Base-by-base conservation (phyloP, 2,329 filamentous ascomycete genomes). In the Mycosphaerelloides madeirae region DNA sequence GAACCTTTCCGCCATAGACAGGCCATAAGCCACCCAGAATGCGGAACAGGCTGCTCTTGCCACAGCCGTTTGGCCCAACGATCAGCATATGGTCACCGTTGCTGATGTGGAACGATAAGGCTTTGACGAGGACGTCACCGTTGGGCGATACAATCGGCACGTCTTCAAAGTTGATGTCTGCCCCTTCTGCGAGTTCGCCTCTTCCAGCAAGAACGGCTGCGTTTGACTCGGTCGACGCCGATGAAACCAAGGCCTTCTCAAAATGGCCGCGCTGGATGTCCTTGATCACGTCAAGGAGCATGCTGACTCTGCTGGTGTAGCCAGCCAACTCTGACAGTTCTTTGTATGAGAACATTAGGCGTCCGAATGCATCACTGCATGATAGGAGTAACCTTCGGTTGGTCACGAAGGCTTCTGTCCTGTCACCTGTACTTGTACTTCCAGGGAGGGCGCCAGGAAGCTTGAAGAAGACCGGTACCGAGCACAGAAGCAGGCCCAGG, bases 101-200 rank as follows among this genome's bases (percentile, higher is more conserved):
- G 44, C 82, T 79, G 51, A 98, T 87, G 20, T 82, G 81, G 70
- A 98, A 98, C 29, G 87, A 93, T 3, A 98, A 76, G 15, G 84
- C 83, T 48, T 80, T 83, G 42, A 97, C 83, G 3, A 98, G 78
- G 11, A 98, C 85, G 59, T 97, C 93, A 38, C 93, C 93, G 61
- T 96, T 97, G 4, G 93, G 93, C 1, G 89, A 95, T 55, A 98
- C 90, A 59, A 98, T 97, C 18, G 93, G 93, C 0, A 98, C 90
- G 55, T 93, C 76, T 38, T 81, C 79, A 61, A 96, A 96, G 57
- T 87, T 80, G 52, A 96, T 94, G 44, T 88, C 82, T 33, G 81
- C 73, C 63, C 87, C 89, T 71, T 95, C 88, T 38, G 85, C 78
- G 16, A 96, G 80, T 28, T 78, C 81, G 13, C 93, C 93, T 11